phyloP scores from a whole-genome alignment of 257 asterid species.

The Solanum bulbocastanum region DNA sequence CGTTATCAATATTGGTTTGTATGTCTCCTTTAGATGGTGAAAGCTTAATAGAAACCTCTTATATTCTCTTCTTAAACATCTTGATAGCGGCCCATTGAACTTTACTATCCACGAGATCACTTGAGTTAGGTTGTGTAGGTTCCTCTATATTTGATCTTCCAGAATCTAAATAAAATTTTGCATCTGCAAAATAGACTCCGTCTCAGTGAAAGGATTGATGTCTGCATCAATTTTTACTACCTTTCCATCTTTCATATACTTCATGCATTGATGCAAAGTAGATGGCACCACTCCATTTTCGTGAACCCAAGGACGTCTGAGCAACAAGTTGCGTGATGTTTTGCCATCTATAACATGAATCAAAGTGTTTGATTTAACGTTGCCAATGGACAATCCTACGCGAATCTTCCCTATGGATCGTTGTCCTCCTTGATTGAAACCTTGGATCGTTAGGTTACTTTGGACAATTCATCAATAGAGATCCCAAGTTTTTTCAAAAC shows the following conservation, averaged over 20 bases:
- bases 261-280: neutral
- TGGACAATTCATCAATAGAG: neutral
- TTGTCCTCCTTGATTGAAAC: neutral
- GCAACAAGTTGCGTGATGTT: neutral
- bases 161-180: neutral
- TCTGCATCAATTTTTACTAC: neutral
- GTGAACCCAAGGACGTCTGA: neutral
- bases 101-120: neutral
- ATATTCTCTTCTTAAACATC: neutral
- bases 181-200: neutral
- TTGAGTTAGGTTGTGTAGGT: neutral
- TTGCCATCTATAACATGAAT: neutral
- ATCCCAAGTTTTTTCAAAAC: neutral
- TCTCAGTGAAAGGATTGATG: neutral
- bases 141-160: neutral
- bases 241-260: neutral
- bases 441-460: neutral
- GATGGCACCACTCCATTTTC: neutral
- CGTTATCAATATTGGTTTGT: neutral
- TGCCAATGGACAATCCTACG: neutral
- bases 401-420: neutral
- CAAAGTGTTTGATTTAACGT: neutral
- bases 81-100: neutral
- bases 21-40: neutral
- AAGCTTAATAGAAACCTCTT: neutral